These are phyloP conservation scores for Obba rivulosa DNA, from an alignment of 768 basidiomycete genomes.

Conservation along the genomic window DNA sequence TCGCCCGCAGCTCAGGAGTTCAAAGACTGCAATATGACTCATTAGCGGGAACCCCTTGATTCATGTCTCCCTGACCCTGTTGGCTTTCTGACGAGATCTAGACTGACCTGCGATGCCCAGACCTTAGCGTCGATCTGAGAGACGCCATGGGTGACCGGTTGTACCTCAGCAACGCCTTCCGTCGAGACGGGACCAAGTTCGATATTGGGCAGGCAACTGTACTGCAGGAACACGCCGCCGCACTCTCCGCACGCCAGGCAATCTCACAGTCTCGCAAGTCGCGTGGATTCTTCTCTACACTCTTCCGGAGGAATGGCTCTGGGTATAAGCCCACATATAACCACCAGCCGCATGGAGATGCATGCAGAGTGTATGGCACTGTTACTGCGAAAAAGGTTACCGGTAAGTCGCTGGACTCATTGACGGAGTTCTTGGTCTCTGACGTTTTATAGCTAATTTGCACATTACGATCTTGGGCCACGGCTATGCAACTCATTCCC, in stretches of 20 bases:
- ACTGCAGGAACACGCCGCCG: conserved; percentile 63
- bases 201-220: conserved; percentile 76
- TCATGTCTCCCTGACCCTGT: too few relatives aligned
- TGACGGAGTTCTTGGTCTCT: not conserved
- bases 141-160: conserved; percentile 93
- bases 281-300: conserved; percentile 61
- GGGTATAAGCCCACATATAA: conserved; percentile 72
- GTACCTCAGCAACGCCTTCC: conserved; percentile 73
- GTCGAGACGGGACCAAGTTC: conserved; percentile 81
- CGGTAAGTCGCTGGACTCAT: conserved; percentile 35
- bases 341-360: conserved; percentile 59
- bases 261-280: conserved; percentile 69
- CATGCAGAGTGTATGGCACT: conserved; percentile 84
- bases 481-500: conserved; percentile 82
- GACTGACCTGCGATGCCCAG: too few relatives aligned
- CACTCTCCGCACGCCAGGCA: conserved; percentile 65
- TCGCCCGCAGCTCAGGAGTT: too few relatives aligned
- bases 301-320: conserved; percentile 40
- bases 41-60: too few relatives aligned
- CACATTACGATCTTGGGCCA: conserved; percentile 95
- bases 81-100: too few relatives aligned
- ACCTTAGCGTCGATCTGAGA: conserved; percentile 80
- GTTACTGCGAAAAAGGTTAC: conserved; percentile 86
- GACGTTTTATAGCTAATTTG: conserved; percentile 58
- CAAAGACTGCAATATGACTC: too few relatives aligned